Conservation (phyloP, 441 rosid genomes). For the Erodium chrysanthum region DNA sequence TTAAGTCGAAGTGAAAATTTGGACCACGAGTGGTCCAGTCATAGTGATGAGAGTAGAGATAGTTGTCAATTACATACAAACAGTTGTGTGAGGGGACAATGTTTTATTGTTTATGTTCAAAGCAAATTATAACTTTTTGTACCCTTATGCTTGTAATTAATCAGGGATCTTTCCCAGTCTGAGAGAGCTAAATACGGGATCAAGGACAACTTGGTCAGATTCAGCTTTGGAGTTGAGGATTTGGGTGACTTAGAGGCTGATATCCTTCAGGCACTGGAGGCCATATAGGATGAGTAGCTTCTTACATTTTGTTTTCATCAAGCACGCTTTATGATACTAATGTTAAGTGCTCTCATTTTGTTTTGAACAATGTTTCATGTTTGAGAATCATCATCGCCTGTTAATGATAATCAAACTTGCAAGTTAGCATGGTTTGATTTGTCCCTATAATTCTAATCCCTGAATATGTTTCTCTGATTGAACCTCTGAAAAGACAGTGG, state of each 20-base stretch:
- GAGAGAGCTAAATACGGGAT: slow-evolving; percentile 77
- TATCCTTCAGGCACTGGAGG: slow-evolving; percentile 71
- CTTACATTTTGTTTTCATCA: background rate
- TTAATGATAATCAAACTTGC: background rate
- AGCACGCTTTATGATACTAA: background rate
- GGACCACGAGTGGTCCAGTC: background rate
- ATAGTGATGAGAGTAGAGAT: too few species aligned
- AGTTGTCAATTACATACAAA: too few species aligned
- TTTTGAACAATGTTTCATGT: background rate
- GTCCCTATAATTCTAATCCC: too few species aligned
- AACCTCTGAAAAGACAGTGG: too few species aligned
- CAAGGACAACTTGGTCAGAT: slow-evolving; percentile 76
- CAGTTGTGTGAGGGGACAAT: background rate
- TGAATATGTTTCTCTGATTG: too few species aligned
- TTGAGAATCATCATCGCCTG: background rate
- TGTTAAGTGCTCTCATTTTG: background rate
- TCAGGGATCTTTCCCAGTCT: slow-evolving; percentile 68
- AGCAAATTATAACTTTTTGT: background rate
- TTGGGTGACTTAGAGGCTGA: slow-evolving; percentile 75
- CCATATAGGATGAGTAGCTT: slow-evolving; percentile 26
- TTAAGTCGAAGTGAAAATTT: background rate
- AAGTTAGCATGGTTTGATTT: background rate
- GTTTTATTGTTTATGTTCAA: background rate
- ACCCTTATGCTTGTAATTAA: slow-evolving; percentile 1
- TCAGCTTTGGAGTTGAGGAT: slow-evolving; percentile 89